Conservation (phyloP, 768 basidiomycete genomes). For the Tephrocybe sp. region DNA sequence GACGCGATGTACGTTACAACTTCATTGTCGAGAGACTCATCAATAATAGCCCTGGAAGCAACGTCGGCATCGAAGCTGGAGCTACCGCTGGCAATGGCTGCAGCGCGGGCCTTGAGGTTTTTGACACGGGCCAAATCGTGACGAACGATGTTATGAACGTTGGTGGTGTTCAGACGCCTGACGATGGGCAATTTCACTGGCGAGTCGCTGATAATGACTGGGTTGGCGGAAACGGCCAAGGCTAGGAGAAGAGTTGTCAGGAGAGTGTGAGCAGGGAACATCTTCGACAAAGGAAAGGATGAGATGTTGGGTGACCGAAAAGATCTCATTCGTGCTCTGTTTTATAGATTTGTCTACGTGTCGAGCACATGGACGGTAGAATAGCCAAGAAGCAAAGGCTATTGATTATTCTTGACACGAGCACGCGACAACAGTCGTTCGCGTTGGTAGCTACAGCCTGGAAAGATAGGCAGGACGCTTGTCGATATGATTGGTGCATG, state of each 20-base stretch:
- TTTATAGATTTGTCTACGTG: too few species aligned
- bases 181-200: constrained; percentile 50
- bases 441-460: too few species aligned
- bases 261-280: too few species aligned
- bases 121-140: constrained; percentile 54
- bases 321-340: too few species aligned
- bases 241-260: constrained; percentile 47
- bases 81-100: constrained; percentile 28
- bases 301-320: too few species aligned
- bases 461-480: too few species aligned
- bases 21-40: constrained; percentile 36
- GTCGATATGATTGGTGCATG: too few species aligned
- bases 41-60: constrained; percentile 42
- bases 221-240: constrained; percentile 45
- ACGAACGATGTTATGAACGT: constrained; percentile 45
- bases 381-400: too few species aligned
- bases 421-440: too few species aligned
- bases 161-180: constrained; percentile 52
- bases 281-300: too few species aligned
- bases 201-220: constrained; percentile 39
- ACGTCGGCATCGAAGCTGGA: constrained; percentile 19
- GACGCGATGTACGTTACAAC: constrained; percentile 44
- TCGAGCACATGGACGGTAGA: too few species aligned
- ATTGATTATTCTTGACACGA: too few species aligned
- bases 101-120: constrained; percentile 38